These are phyloP conservation scores for Pascua guehoae DNA, from an alignment of 1,284 basidiomycete species.

Conservation along the genomic window DNA sequence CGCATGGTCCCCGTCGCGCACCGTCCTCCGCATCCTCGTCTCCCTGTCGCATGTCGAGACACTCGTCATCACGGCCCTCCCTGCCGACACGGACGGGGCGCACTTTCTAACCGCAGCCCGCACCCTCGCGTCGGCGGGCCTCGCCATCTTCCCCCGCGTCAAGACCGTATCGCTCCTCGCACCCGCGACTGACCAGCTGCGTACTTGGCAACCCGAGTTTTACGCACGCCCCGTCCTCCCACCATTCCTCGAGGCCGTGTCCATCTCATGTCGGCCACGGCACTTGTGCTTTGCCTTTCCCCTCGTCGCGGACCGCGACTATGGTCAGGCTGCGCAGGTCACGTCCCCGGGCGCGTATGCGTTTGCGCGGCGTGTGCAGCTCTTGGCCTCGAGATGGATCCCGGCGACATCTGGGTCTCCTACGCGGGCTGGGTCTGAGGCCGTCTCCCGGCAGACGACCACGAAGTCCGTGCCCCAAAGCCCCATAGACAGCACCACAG, in stretches of 20 bases:
- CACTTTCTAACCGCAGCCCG: too few species aligned
- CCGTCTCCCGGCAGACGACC: too few species aligned
- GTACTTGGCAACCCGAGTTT: slow-evolving; percentile 21
- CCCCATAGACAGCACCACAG: too few species aligned
- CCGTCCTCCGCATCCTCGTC: too few species aligned
- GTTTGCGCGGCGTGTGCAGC: slow-evolving; percentile 20
- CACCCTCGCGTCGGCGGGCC: too few species aligned
- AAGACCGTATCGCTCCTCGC: slow-evolving; percentile 19
- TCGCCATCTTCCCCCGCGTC: slow-evolving; percentile 16
- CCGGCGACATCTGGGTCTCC: too few species aligned
- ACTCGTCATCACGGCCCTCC: neutral
- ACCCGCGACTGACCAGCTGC: slow-evolving; percentile 24
- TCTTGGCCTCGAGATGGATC: slow-evolving; percentile 15
- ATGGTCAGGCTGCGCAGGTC: slow-evolving; percentile 25
- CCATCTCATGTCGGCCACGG: slow-evolving; percentile 8
- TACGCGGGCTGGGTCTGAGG: too few species aligned
- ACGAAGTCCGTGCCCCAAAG: too few species aligned
- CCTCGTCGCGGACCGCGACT: slow-evolving; percentile 20
- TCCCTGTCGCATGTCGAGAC: neutral
- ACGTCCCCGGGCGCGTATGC: slow-evolving; percentile 23
- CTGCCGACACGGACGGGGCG: too few species aligned
- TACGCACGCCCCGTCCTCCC: slow-evolving; percentile 18
- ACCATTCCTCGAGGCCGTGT: slow-evolving; percentile 23
- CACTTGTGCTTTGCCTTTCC: slow-evolving; percentile 26
- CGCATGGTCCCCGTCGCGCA: too few species aligned